phyloP scores from a whole-genome alignment of 768 basidiomycete species.

The Termitomyces titanicus region DNA sequence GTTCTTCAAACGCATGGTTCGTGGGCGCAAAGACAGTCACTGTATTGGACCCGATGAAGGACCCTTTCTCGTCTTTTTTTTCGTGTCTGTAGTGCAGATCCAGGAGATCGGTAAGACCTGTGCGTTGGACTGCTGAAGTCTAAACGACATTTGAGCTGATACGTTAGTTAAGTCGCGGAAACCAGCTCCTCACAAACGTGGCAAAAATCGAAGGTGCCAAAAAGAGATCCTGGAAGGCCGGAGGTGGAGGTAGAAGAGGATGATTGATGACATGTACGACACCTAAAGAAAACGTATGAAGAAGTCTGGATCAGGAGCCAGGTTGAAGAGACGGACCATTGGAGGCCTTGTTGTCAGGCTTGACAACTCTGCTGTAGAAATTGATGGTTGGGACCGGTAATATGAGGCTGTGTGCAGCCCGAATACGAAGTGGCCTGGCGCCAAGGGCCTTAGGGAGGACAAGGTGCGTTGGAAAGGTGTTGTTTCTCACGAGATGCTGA shows the following conservation, averaged over 20 bases:
- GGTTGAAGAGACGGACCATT: constrained; percentile 41
- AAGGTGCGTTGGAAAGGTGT: constrained; percentile 49
- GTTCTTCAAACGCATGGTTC: constrained; percentile 42
- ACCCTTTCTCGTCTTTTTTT: constrained; percentile 30
- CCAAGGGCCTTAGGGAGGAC: constrained; percentile 39
- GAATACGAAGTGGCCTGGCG: constrained; percentile 41
- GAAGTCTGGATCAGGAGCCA: not conserved
- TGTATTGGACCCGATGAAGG: constrained; percentile 40
- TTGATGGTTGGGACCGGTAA: constrained; percentile 42
- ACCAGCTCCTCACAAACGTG: constrained; percentile 35
- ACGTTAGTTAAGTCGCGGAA: not conserved
- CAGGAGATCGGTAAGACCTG: constrained; percentile 38
- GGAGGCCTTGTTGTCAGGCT: constrained; percentile 37
- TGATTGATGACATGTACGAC: constrained; percentile 50
- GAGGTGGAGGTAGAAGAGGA: constrained; percentile 53
- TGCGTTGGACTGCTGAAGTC: constrained; percentile 57
- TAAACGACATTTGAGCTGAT: constrained; percentile 13
- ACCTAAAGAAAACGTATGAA: constrained; percentile 23
- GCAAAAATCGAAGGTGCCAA: constrained; percentile 40
- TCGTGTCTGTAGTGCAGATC: constrained; percentile 43
- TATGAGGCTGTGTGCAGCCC: constrained; percentile 28
- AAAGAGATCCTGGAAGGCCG: constrained; percentile 46
- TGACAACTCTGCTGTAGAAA: constrained; percentile 39
- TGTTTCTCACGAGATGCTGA: constrained; percentile 43
- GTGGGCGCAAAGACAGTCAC: constrained; percentile 54